Base-by-base conservation (phyloP, 2,329 filamentous ascomycete species). In the Bipolaris sorokiniana region DNA sequence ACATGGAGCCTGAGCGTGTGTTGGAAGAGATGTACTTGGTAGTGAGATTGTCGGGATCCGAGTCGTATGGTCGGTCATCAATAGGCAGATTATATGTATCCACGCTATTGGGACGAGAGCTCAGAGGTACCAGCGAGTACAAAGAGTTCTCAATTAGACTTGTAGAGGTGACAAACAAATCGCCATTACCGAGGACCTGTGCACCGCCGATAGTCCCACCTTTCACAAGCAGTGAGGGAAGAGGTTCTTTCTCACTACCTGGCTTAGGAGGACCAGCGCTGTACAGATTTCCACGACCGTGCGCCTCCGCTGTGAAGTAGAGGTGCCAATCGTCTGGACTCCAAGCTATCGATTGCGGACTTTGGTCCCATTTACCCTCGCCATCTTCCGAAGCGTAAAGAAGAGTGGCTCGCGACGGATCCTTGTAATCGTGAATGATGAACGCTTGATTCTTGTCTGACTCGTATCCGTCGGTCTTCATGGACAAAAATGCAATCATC, bases 391-490 rank as follows among this genome's bases (percentile, higher is more conserved):
- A 85, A 56, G 83, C 78, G 66, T 85, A 89, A 58, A 88, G 87
- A 66, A 88, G 86, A 60, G 86, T 80, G 7, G 57, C 40, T 56
- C 84, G 83, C 57, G 79, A 79, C 9, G 87, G 76, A 58, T 87
- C 82, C 13, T 73, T 74, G 47, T 90, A 78, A 64, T 91, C 83
- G 1, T 85, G 83, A 6, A 91, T 74, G 2, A 91, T 77, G 60
- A 92, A 77, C 3, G 92, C 78, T 42, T 87, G 84, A 42, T 88
- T 84, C 74, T 90, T 90, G 78, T 97, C 92, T 15, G 89, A 86
- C 76, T 97, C 92, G 72, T 97, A 96, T 57, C 89, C 86, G 49
- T 86, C 82, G 54, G 84, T 84, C 61, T 85, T 84, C 92, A 96
- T 96, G 59, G 90, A 86, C 28, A 91, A 82, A 73, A 96, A 97